Evolutionary conservation across 169 alveolate species (phyloP), one percentile per base, ranked within the genome.

Genomic region (Plasmodium berghei): DNA sequence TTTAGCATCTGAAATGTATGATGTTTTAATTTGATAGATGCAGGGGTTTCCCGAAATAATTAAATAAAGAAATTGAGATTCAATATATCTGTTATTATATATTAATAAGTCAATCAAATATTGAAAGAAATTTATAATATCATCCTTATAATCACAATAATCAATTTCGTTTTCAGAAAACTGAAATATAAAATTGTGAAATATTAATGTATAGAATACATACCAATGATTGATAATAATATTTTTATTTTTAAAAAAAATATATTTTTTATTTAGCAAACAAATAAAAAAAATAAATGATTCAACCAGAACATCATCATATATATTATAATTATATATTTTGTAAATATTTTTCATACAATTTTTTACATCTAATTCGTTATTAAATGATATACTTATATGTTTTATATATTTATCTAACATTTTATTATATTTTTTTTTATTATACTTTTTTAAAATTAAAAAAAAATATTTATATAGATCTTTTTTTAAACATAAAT

Each of bases 391-490:
- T n/a, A 16, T 45, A 9, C 59, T 24, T 9, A 85, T 70, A 52
- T 85, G 63, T 12, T 28, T 69, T 42, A 85, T 85, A 62, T 85
- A 85, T 49, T 55, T 42, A 45, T 72, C 59, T 54, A 85, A 9
- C 91, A 85, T 85, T 58, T 56, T 70, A 24, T 61, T 40, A 58
- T 85, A 85, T 70, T 58, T 69, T 59, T 85, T 72, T 56, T 45
- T 58, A 58, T 85, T 85, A 72, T 70, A 70, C 26, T 85, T 85
- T 69, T 59, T 69, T 64, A 85, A 70, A 48, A 85, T 48, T 18
- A 85, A 69, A 85, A 85, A 85, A 26, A 85, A 85, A 58, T 69
- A 61, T 48, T 69, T 85, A 49, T 69, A 85, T 40, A 85, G 42
- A 8, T 70, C 52, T n/a, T 63, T 85, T 22, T 85, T 62, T 9